Percentiles rank a stretch among this genome's conserved stretches.
phyloP scores from a whole-genome alignment of 2,329 filamentous ascomycete genomes.

The Epichloe coenophiala region DNA sequence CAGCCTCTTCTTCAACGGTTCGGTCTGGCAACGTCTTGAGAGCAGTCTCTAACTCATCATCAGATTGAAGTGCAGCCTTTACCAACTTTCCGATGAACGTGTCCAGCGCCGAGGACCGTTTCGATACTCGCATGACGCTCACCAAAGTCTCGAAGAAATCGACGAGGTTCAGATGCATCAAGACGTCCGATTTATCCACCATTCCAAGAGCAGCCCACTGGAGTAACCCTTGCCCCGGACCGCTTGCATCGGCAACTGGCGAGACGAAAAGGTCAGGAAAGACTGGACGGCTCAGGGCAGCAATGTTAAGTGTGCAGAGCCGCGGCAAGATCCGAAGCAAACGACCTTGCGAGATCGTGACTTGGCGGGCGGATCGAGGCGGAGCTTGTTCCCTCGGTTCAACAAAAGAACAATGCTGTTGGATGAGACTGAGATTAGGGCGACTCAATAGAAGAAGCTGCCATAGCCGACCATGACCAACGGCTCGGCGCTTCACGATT shows the following conservation, averaged over 20 bases:
- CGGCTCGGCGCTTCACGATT: conserved; percentile 24
- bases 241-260: conserved; percentile 9
- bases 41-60: conserved; percentile 24
- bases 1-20: conserved; percentile 37
- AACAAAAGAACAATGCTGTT: conserved; percentile 21
- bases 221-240: conserved; percentile 27
- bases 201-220: conserved; percentile 38
- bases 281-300: conserved; percentile 22
- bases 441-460: conserved; percentile 33
- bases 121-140: conserved; percentile 31
- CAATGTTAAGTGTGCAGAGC: conserved; percentile 33
- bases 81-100: conserved; percentile 25
- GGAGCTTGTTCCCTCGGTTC: conserved; percentile 11
- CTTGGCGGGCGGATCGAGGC: conserved; percentile 22
- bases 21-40: conserved; percentile 32
- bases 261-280: conserved; percentile 21
- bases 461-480: conserved; percentile 42
- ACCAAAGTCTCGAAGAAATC: conserved; percentile 40
- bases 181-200: conserved; percentile 33
- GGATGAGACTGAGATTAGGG: conserved; percentile 31
- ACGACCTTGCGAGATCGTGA: conserved; percentile 38
- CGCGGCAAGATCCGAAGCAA: conserved; percentile 37
- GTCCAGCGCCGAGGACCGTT: conserved; percentile 21
- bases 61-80: conserved; percentile 24
- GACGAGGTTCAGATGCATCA: conserved; percentile 38